These are phyloP conservation scores for Macrolepiota dolichaula DNA, from an alignment of 768 basidiomycete genomes.

Conservation along the genomic window DNA sequence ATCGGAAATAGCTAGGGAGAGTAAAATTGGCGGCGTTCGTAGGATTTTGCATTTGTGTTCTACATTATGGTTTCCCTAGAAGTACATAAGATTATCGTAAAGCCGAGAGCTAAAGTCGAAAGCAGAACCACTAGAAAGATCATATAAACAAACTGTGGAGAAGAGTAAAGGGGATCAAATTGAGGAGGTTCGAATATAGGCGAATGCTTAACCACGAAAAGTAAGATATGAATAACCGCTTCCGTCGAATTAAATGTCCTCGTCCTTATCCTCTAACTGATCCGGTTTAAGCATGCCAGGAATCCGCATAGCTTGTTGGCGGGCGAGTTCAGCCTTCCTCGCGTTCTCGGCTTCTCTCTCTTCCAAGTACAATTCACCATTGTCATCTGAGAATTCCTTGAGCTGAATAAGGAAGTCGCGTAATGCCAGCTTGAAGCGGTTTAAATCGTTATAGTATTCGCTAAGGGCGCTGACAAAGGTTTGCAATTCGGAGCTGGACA, in stretches of 20 bases:
- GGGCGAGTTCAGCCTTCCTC: constrained; percentile 77
- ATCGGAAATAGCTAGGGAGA: background rate
- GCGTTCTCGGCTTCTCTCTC: constrained; percentile 89
- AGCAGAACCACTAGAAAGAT: constrained; percentile 8
- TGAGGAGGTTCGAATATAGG: constrained; percentile 19
- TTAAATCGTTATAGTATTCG: constrained; percentile 75
- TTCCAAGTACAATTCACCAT: constrained; percentile 87
- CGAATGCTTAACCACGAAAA: constrained; percentile 10
- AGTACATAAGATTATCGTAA: constrained; percentile 13
- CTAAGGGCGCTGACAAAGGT: constrained; percentile 65
- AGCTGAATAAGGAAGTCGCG: constrained; percentile 98
- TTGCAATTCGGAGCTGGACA: constrained; percentile 62
- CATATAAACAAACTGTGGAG: constrained; percentile 10
- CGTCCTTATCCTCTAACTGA: constrained; percentile 91
- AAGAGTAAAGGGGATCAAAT: constrained; percentile 25
- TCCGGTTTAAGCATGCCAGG: constrained; percentile 98
- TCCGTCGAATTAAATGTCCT: constrained; percentile 58
- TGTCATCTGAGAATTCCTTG: constrained; percentile 96
- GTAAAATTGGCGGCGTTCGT: background rate
- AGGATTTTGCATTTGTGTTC: constrained; percentile 8
- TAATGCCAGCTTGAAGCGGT: constrained; percentile 89
- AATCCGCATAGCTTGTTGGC: constrained; percentile 86
- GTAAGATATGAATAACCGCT: constrained; percentile 11
- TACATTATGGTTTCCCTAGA: constrained; percentile 12
- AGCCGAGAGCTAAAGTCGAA: constrained; percentile 6